Evolutionary conservation across 2,329 filamentous ascomycete genomes (phyloP).

Genomic region (Lachnum nothofagi): DNA sequence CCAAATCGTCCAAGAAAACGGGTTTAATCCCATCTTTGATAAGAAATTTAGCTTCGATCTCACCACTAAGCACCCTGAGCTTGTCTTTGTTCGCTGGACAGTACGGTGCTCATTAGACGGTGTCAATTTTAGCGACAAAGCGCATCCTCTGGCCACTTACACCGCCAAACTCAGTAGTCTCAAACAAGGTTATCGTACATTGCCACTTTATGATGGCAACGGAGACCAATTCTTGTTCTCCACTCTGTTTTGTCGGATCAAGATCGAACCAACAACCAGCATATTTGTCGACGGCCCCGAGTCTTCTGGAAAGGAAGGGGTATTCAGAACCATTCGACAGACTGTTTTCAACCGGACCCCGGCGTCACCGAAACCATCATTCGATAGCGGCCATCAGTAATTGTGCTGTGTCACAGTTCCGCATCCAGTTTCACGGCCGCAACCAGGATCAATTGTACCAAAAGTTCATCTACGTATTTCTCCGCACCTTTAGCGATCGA

Average conservation of each 20-base stretch:
- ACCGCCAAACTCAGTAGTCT: constrained; percentile 87
- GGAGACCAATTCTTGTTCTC: constrained; percentile 94
- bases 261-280: constrained; percentile 54
- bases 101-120: constrained; percentile 83
- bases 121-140: constrained; percentile 58
- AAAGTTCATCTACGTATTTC: not conserved
- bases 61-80: constrained; percentile 87
- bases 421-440: constrained; percentile 8
- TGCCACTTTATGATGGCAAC: constrained; percentile 81
- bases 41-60: constrained; percentile 73
- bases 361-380: constrained; percentile 26
- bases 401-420: not conserved
- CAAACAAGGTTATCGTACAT: constrained; percentile 85
- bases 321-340: constrained; percentile 52
- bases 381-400: constrained; percentile 20
- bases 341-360: constrained; percentile 51
- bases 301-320: constrained; percentile 42
- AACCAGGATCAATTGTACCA: constrained; percentile 19
- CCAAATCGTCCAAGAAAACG: constrained; percentile 76
- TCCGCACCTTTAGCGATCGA: constrained; percentile 17
- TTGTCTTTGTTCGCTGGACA: constrained; percentile 90
- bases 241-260: constrained; percentile 85
- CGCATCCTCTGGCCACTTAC: constrained; percentile 73
- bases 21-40: constrained; percentile 87
- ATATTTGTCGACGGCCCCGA: constrained; percentile 50